Evolutionary conservation across 2,329 filamentous ascomycete genomes (phyloP), one percentile per base, ranked within the genome.

Genomic region (Myotisia sp.): DNA sequence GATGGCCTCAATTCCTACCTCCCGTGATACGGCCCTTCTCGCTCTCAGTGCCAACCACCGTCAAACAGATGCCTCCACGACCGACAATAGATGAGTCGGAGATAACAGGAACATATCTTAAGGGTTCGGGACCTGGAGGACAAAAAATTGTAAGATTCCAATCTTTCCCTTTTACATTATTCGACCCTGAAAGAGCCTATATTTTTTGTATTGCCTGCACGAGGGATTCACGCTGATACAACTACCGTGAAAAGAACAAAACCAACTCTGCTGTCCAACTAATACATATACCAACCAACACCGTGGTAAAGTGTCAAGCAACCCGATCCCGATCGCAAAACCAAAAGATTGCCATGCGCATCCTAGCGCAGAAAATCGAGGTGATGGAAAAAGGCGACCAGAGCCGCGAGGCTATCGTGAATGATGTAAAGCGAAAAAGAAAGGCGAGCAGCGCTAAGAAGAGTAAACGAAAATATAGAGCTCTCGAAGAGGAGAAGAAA

Each of bases 221-320:
- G n/a, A 13, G 14, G 14, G 24, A 26, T 23, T n/a, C n/a, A 12
- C 17, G n/a, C 6, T 16, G 16, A 37, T 26, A 37, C 22, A 21
- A 21, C 33, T 6, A 24, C 12, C 18, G 19, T 3, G 14, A 6
- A 13, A 28, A 65, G 79, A 98, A 98, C 62, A 98, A 98, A 73
- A 98, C 90, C 17, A 85, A 77, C 44, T 94, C 83, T 0, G 87
- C 87, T 23, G 87, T 94, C 2, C 90, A 98, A 55, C 67, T 98
- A 22, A 90, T 79, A 46, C 90, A 98, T 56, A 62, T 80, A 10
- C 84, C 87, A 4, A 92, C 86, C 1, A 87, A 87, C 41, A 74
- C 94, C 34, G 86, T 95, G 9, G 73, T 98, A 42, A 98, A 98
- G 62, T 87, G 75, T 37, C 90, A 98, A 59, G 84, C 79, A 13